phyloP scores from a whole-genome alignment of 2,329 filamentous ascomycete genomes.

The Aspergillus quadrilineatus region DNA sequence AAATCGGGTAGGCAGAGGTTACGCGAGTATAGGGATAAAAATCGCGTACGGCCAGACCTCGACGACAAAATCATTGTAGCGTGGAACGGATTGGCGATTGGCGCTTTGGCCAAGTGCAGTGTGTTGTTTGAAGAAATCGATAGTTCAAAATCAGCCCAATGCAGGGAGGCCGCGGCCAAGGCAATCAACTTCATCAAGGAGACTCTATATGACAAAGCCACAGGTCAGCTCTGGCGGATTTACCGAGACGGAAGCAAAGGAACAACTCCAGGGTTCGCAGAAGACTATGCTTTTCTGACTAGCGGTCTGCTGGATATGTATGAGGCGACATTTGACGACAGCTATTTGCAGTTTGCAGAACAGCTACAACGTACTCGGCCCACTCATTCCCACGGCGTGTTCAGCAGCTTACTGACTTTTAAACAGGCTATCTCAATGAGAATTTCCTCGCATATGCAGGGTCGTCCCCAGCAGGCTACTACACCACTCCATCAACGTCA shows the following conservation, averaged over 20 bases:
- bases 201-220: slow-evolving; percentile 67
- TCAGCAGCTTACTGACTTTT: slow-evolving; percentile 11
- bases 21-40: slow-evolving; percentile 67
- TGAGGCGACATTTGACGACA: slow-evolving; percentile 73
- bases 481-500: slow-evolving; percentile 44
- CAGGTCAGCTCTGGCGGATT: slow-evolving; percentile 68
- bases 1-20: slow-evolving; percentile 67
- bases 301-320: slow-evolving; percentile 81
- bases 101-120: slow-evolving; percentile 74
- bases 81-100: slow-evolving; percentile 87
- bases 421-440: slow-evolving; percentile 65
- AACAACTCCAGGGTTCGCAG: slow-evolving; percentile 73
- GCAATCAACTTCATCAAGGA: slow-evolving; percentile 71
- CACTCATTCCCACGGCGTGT: neutral
- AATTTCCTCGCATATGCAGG: slow-evolving; percentile 70
- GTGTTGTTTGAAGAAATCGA: slow-evolving; percentile 64
- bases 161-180: slow-evolving; percentile 63
- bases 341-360: slow-evolving; percentile 77
- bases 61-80: slow-evolving; percentile 86
- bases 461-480: slow-evolving; percentile 41
- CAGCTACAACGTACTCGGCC: slow-evolving; percentile 66
- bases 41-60: slow-evolving; percentile 72
- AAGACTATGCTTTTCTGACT: slow-evolving; percentile 91
- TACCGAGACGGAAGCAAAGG: slow-evolving; percentile 66
- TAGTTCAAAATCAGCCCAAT: slow-evolving; percentile 58